Percentiles rank a stretch among this genome's conserved stretches.
Conservation (phyloP, 805 yeast genomes). For the Cyberlindnera xishuangbannaensis region DNA sequence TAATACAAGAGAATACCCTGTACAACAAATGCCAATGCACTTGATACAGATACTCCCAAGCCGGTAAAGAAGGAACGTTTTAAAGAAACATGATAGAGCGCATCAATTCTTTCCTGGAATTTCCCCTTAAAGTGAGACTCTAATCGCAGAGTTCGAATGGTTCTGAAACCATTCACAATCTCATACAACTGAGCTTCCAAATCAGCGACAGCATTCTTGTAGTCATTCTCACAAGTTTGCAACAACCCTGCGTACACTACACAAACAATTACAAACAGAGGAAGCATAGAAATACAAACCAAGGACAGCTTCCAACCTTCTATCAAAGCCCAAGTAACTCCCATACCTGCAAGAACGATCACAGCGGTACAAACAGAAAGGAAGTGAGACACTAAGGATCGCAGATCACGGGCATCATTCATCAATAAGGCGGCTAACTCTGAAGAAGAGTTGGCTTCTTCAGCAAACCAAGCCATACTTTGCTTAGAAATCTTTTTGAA, state of each 20-base stretch:
- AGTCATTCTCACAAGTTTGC: slow-evolving; percentile 50
- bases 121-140: slow-evolving; percentile 39
- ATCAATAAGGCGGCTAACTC: slow-evolving; percentile 61
- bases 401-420: slow-evolving; percentile 77
- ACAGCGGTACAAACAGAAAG: slow-evolving; percentile 50
- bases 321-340: slow-evolving; percentile 71
- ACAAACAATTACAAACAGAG: slow-evolving; percentile 51
- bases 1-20: slow-evolving; percentile 74
- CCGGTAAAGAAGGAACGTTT: slow-evolving; percentile 59
- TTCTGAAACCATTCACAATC: slow-evolving; percentile 49
- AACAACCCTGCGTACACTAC: slow-evolving; percentile 45
- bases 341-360: slow-evolving; percentile 47
- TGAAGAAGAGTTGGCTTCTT: slow-evolving; percentile 35
- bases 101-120: slow-evolving; percentile 28
- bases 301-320: slow-evolving; percentile 85
- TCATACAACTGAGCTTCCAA: slow-evolving; percentile 51
- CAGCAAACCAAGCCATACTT: slow-evolving; percentile 47
- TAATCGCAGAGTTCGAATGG: slow-evolving; percentile 55
- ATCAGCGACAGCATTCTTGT: slow-evolving; percentile 49
- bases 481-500: slow-evolving; percentile 47
- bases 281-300: slow-evolving; percentile 74
- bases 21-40: slow-evolving; percentile 48
- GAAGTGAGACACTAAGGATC: slow-evolving; percentile 59
- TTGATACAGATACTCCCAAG: slow-evolving; percentile 55
- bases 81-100: slow-evolving; percentile 35